These are phyloP conservation scores for Akanthomyces lecanii DNA, from an alignment of 2,329 filamentous ascomycete species.

Conservation along the genomic window DNA sequence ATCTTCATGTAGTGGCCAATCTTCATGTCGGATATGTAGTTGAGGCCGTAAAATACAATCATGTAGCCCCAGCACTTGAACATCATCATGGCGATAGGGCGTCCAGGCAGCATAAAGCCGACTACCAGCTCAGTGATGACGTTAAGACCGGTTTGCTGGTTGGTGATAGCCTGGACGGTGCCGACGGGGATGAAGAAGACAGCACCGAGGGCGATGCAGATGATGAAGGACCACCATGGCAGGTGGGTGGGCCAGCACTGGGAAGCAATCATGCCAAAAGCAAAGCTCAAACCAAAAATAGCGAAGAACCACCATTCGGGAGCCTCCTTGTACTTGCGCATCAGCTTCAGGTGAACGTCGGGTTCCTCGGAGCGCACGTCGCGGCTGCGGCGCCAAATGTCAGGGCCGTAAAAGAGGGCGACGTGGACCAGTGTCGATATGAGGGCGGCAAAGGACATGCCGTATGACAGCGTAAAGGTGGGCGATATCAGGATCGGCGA, in stretches of 20 bases:
- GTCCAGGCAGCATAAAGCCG: conserved; percentile 45
- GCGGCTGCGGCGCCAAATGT: conserved; percentile 37
- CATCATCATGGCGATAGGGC: conserved; percentile 46
- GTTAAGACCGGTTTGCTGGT: conserved; percentile 44
- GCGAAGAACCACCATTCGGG: conserved; percentile 51
- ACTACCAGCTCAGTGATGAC: conserved; percentile 46
- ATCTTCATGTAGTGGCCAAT: conserved; percentile 52
- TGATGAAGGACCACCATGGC: conserved; percentile 40
- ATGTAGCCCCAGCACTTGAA: conserved; percentile 48
- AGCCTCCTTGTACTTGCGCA: conserved; percentile 18
- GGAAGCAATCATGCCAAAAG: conserved; percentile 38
- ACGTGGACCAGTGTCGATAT: conserved; percentile 50
- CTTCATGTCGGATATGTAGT: conserved; percentile 47
- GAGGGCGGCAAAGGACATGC: conserved; percentile 53
- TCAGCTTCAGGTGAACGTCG: conserved; percentile 51
- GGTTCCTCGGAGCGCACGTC: conserved; percentile 37
- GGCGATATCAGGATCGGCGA: conserved; percentile 52
- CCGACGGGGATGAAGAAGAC: conserved; percentile 41
- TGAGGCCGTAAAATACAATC: conserved; percentile 42
- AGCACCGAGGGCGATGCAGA: conserved; percentile 38
- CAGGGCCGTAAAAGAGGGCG: conserved; percentile 47
- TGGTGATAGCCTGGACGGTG: conserved; percentile 46
- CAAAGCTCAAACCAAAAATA: conserved; percentile 47
- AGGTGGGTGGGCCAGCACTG: conserved; percentile 38
- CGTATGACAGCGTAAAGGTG: conserved; percentile 52